These are phyloP conservation scores for Yamadazyma conglobata DNA, from an alignment of 1,139 yeast genomes.

Conservation along the genomic window DNA sequence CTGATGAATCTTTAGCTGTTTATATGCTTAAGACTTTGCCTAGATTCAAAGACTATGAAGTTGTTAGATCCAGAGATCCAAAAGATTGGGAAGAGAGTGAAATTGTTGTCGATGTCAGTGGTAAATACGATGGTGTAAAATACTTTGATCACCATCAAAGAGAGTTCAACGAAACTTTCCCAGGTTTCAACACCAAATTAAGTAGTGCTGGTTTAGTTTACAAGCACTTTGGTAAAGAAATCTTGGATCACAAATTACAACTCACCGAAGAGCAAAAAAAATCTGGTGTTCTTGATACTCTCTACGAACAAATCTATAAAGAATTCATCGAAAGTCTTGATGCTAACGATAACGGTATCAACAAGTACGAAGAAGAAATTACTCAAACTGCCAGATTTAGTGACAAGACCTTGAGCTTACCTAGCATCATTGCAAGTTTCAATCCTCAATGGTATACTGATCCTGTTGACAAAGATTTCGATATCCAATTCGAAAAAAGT, in stretches of 20 bases:
- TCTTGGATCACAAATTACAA: constrained; percentile 47
- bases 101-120: constrained; percentile 92
- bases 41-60: constrained; percentile 57
- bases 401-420: constrained; percentile 58
- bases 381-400: constrained; percentile 36
- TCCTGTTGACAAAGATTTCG: constrained; percentile 64
- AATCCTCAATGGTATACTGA: constrained; percentile 83
- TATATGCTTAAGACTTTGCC: constrained; percentile 78
- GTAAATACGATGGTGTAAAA: constrained; percentile 84
- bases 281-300: constrained; percentile 42
- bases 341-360: constrained; percentile 94
- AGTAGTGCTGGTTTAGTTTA: constrained; percentile 93
- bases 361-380: constrained; percentile 52
- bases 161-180: constrained; percentile 40
- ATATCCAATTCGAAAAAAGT: constrained; percentile 65
- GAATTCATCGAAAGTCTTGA: constrained; percentile 90
- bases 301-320: constrained; percentile 73
- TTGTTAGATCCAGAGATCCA: constrained; percentile 82
- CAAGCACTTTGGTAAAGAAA: constrained; percentile 88
- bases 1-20: constrained; percentile 96
- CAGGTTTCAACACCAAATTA: constrained; percentile 58
- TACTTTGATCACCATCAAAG: constrained; percentile 97
- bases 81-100: constrained; percentile 83
- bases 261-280: constrained; percentile 27
- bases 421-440: constrained; percentile 69